Base-by-base conservation (phyloP, 805 yeast genomes). In the Kazachstania psychrophila region DNA sequence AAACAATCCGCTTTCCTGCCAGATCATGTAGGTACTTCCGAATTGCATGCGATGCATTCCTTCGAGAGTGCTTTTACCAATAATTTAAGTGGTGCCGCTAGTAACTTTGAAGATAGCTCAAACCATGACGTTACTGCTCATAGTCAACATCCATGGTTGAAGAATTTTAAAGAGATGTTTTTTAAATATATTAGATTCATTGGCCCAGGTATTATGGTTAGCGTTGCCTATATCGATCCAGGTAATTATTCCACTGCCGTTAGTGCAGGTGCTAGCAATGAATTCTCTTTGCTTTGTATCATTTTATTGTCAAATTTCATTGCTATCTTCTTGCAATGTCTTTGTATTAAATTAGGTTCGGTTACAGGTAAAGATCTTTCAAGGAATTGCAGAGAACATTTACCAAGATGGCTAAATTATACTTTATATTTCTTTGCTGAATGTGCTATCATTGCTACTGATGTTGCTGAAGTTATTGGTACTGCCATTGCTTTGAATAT, bases 241-340 rank as follows among this genome's bases (percentile, higher is more conserved):
- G 96, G 96, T 29, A 87, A 87, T 59, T 87, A 85, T 60, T 75
- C 94, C 30, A 83, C 95, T 0, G 86, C 92, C 12, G 94, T 87
- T 1, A 72, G 84, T 12, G 85, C 94, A 1, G 96, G 96, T 35
- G 88, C 95, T 2, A 69, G 75, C 38, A 82, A 77, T 50, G 73
- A 77, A 52, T 87, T 78, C 58, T 72, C 79, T 40, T 70, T 86
- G 36, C 66, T 87, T 34, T 82, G 84, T 57, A 70, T 80, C 22
- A 71, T 86, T 3, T 65, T 86, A 35, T 51, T 86, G 40, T 79
- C 94, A n/a, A 87, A 86, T 51, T 54, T 82, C 34, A 77, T 85
- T 63, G 96, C 96, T 0, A 82, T 86, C 20, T 70, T 86, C 33
- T 62, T 88, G 20, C 96, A 87, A 59, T 73, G 80, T 28, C 68